Base-by-base conservation (phyloP, 2,329 filamentous ascomycete species). In the Myrmaecium sp. region DNA sequence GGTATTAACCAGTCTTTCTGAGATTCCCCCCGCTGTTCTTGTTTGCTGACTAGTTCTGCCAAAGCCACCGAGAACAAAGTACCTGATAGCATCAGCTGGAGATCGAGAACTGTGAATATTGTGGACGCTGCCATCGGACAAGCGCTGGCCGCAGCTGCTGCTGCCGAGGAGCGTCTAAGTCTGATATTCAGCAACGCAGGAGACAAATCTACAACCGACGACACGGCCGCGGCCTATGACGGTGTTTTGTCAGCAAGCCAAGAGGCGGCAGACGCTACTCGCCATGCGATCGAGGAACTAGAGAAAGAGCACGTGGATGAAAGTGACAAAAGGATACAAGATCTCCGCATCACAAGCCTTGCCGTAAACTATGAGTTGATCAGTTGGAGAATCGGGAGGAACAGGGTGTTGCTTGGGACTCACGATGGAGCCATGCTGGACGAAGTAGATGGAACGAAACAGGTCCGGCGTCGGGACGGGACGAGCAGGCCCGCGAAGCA, bases 281-380 rank as follows among this genome's bases (percentile, higher is more conserved):
- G 93, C 52, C 74, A 78, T 40, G 83, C 83, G 7, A 92, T 94
- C 32, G 86, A 95, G 37, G 89, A 95, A 49, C 60, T 94, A 30
- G 69, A 70, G 26, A 73, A 68, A 32, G 89, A 98, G 47, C 79
- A 82, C 1, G 69, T 93, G 9, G 68, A 80, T 13, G 79, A 82
- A 47, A 74, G 81, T 30, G 86, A 98, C 44, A 57, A 70, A 18
- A 71, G 82, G 30, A 83, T 98, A 73, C 89, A 98, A 54, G 74
- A 83, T 40, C 59, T 98, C 23, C 84, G 93, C 38, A 77, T 98
- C 31, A 92, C 84, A 3, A 76, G 79, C 33, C 91, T 91, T 0
- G 83, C 86, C 2, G 81, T 95, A 30, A 92, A 89, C 51, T 95
- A 92, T 49, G 80, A 81, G 37, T 71, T 94, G 52, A 77, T 98